These are phyloP conservation scores for Geotrichum siamense DNA, from an alignment of 1,139 yeast genomes.

Conservation along the genomic window DNA sequence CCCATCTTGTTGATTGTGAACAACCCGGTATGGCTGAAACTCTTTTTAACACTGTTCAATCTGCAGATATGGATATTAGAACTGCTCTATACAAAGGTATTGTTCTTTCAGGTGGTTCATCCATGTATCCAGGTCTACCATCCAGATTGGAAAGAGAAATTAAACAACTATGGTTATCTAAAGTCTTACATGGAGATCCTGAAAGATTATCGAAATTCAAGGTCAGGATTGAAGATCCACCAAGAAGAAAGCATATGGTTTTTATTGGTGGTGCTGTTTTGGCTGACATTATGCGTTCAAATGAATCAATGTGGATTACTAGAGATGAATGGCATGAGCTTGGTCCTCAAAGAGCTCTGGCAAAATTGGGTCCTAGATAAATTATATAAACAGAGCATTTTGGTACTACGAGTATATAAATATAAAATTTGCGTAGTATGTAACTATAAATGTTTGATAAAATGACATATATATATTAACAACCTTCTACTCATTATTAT, in stretches of 20 bases:
- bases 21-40: constrained; percentile 96
- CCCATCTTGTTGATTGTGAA: constrained; percentile 91
- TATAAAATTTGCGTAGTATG: too few relatives aligned
- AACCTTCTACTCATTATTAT: too few relatives aligned
- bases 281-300: constrained; percentile 97
- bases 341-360: constrained; percentile 67
- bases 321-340: constrained; percentile 98
- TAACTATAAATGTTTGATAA: too few relatives aligned
- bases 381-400: too few relatives aligned
- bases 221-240: constrained; percentile 97
- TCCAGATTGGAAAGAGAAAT: constrained; percentile 91
- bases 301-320: constrained; percentile 96
- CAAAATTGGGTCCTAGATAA: constrained; percentile 88
- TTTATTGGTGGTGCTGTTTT: constrained; percentile 98
- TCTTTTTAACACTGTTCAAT: constrained; percentile 82
- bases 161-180: constrained; percentile 91
- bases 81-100: constrained; percentile 84
- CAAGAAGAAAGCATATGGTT: constrained; percentile 98
- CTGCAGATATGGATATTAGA: constrained; percentile 91
- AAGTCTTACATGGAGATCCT: constrained; percentile 82
- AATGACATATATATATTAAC: too few relatives aligned
- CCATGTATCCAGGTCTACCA: constrained; percentile 98
- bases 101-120: constrained; percentile 93
- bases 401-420: too few relatives aligned
- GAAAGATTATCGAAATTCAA: constrained; percentile 83